Conservation (phyloP, 768 basidiomycete species). For the Pulveroboletus sp. region DNA sequence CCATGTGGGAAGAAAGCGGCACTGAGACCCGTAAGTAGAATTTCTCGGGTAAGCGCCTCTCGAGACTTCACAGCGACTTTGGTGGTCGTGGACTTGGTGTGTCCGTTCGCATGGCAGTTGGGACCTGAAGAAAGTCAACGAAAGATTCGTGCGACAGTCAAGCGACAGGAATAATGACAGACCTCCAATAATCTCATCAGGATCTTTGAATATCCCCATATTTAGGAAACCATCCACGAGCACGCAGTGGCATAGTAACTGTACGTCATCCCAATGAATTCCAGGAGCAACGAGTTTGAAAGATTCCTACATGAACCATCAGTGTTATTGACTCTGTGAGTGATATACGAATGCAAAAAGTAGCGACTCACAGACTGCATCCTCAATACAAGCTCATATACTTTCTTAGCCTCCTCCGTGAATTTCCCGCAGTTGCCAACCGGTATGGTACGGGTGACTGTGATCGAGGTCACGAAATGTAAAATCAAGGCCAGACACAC, state of each 20-base stretch:
- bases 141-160: background rate
- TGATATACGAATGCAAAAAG: background rate
- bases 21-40: constrained; percentile 72
- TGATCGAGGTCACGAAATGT: constrained; percentile 36
- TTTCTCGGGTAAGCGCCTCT: constrained; percentile 36
- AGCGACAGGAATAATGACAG: background rate
- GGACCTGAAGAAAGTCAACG: constrained; percentile 1
- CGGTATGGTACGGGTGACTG: constrained; percentile 77
- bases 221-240: constrained; percentile 78
- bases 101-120: background rate
- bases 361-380: constrained; percentile 72
- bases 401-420: constrained; percentile 70
- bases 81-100: background rate
- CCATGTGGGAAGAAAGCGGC: constrained; percentile 95
- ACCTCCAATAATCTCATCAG: constrained; percentile 34
- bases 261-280: constrained; percentile 87
- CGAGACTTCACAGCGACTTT: constrained; percentile 9
- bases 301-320: constrained; percentile 47
- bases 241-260: constrained; percentile 75
- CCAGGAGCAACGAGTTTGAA: constrained; percentile 68
- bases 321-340: background rate
- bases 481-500: background rate
- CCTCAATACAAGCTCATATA: constrained; percentile 81
- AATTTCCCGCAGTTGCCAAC: constrained; percentile 94
- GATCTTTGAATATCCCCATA: constrained; percentile 81